Percentiles rank a stretch among this genome's conserved stretches.
Conservation (phyloP, 2,329 filamentous ascomycete species). For the Esteya vermicola region DNA sequence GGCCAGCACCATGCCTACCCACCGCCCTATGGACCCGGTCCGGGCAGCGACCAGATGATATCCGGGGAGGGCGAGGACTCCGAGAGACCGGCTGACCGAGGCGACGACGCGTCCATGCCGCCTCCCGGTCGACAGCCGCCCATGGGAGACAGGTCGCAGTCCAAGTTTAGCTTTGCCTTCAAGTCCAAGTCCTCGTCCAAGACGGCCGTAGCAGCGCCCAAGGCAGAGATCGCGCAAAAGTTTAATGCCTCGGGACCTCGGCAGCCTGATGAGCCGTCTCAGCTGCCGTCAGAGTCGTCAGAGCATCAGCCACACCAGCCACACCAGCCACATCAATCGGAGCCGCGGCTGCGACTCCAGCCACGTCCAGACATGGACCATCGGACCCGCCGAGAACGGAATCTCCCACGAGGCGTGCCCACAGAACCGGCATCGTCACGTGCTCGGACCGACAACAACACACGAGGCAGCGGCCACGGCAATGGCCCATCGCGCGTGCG, state of each 20-base stretch:
- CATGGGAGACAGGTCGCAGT: constrained; percentile 37
- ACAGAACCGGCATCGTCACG: constrained; percentile 40
- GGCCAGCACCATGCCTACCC: no score
- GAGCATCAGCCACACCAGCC: not conserved
- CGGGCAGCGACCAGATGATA: not conserved
- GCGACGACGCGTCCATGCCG: constrained; percentile 28
- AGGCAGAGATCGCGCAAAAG: constrained; percentile 53
- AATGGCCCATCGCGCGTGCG: constrained; percentile 34
- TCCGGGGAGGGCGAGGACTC: not conserved
- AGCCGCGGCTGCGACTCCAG: not conserved
- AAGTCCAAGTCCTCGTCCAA: constrained; percentile 63
- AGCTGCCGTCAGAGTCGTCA: constrained; percentile 13
- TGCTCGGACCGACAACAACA: constrained; percentile 12
- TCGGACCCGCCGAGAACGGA: constrained; percentile 21
- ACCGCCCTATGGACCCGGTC: not conserved
- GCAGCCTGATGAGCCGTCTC: constrained; percentile 10
- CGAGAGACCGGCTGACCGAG: not conserved
- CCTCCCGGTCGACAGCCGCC: constrained; percentile 37
- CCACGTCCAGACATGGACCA: constrained; percentile 9
- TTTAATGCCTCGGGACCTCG: constrained; percentile 44
- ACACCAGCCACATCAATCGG: not conserved
- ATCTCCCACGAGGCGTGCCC: constrained; percentile 33
- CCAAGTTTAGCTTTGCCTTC: constrained; percentile 88
- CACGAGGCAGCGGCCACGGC: constrained; percentile 2
- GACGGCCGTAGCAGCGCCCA: constrained; percentile 38